Base-by-base conservation (phyloP, 345 rosid genomes). In the Anacardium occidentale region DNA sequence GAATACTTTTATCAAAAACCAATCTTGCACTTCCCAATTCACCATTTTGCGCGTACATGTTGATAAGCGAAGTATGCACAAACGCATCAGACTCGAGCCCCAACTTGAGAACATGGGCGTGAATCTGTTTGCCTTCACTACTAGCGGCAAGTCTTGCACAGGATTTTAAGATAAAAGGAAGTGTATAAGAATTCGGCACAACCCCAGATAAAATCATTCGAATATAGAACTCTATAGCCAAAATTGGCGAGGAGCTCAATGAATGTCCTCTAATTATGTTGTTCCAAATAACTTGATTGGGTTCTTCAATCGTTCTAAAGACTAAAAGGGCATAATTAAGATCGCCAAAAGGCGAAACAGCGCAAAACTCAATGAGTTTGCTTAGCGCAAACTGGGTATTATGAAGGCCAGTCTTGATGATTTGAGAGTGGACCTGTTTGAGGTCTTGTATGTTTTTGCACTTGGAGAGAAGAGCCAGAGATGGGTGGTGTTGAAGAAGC, bases 381-480 rank as follows among this genome's bases (percentile, higher is more conserved):
- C 89, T 85, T n/a, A 88, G 89, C n/a, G 88, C 87, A 69, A 83
- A 90, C 40, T 85, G 89, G 86, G 89, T 81, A 70, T 82, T 83
- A 83, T 90, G 92, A 82, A 88, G 93, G 24, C 96, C 96, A 0
- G 88, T 84, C 66, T 81, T 90, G 83, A 92, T 71, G 59, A 88
- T 62, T 14, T 82, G 90, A 75, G 85, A 78, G 83, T 90, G 96
- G 75, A 80, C 78, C 74, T 85, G 85, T 62, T 73, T 85, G 66
- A 92, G 81, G 52, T 78, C 77, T 64, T 78, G 71, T 50, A 71
- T 75, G 80, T 66, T 77, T 71, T 61, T 85, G 89, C 94, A 92
- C 21, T 69, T 74, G 66, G 83, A 79, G 79, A 90, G 90, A 56
- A 86, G 96, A 51, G 84, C 74, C 22, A 92, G 83, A 58, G 85